Base-by-base conservation (phyloP, 208 protist genomes). In the Porcisia hertigi region DNA sequence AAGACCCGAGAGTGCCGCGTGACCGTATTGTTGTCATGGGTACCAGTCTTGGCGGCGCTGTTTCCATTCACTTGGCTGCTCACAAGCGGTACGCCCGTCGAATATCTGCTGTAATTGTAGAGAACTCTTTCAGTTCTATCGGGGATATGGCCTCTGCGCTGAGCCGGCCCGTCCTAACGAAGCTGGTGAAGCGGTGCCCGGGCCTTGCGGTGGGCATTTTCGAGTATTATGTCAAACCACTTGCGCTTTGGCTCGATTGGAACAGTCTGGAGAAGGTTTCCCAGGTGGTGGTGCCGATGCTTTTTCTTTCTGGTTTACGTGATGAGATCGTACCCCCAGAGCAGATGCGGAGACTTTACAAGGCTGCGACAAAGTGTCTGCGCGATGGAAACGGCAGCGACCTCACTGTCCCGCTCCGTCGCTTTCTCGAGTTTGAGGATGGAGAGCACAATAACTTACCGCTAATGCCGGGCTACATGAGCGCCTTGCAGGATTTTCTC, bases 111-210 rank as follows among this genome's bases (percentile, higher is more conserved):
- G 75, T 96, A 23, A 94, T 98, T 80, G 76, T 98, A 3, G 93
- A 98, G 69, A 98, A 98, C 82, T 94, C 93, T 25, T 98, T 98
- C 83, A 97, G 92, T 14, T 94, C 88, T 34, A 86, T 98, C 30
- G 79, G 88, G 39, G 93, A 97, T 69, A 97, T 98, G 93, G 83
- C 83, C 30, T 71, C 69, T 11, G 54, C 90, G 23, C 69, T 93
- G 43, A 84, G 72, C 25, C 39, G 63, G 36, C 71, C 77, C 14
- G 76, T 81, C 49, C 25, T 81, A 4, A 74, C 71, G 14, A 75
- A 70, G 34, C 30, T 81, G 49, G 70, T 71, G 12, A 69, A 54
- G 0, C 77, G n/a, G n/a, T 81, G 77, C 45, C 77, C 77, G 20
- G 41, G 52, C 25, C 45, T 83, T 1, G 75, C 59, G 34, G 63